Evolutionary conservation across 495 filamentous ascomycete species (phyloP).

Genomic region (Paragyromitra xinjiangensis): DNA sequence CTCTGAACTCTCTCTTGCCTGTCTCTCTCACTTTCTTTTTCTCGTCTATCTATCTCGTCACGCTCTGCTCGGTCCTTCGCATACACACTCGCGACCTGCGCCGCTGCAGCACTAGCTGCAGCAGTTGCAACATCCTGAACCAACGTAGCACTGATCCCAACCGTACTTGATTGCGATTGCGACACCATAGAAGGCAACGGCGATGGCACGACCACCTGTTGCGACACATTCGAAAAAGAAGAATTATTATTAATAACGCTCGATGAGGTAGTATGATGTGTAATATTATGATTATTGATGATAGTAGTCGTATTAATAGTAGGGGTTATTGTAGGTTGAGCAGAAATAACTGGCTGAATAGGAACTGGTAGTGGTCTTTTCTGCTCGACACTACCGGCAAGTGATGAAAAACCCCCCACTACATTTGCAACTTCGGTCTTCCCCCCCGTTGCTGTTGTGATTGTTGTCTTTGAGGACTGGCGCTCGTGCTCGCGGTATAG

Average conservation of each 20-base stretch:
- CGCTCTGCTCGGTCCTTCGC: slow-evolving; percentile 29
- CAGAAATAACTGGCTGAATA: slow-evolving; percentile 25
- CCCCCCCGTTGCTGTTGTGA: slow-evolving; percentile 16
- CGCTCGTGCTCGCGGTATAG: slow-evolving; percentile 23
- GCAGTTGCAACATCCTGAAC: slow-evolving; percentile 36
- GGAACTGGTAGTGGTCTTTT: slow-evolving; percentile 45
- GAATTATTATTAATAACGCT: slow-evolving; percentile 37
- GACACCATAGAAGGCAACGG: slow-evolving; percentile 6
- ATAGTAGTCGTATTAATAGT: slow-evolving; percentile 41
- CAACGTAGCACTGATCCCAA: slow-evolving; percentile 18
- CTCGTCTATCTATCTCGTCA: slow-evolving; percentile 20
- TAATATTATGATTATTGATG: slow-evolving; percentile 51
- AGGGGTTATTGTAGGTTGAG: slow-evolving; percentile 27
- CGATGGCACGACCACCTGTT: slow-evolving; percentile 10
- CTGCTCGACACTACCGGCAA: neutral
- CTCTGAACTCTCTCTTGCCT: slow-evolving; percentile 24
- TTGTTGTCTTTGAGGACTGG: slow-evolving; percentile 25
- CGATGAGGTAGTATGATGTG: slow-evolving; percentile 42
- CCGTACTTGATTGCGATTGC: slow-evolving; percentile 29
- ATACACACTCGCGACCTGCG: slow-evolving; percentile 21
- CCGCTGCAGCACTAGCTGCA: slow-evolving; percentile 19
- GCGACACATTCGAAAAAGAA: slow-evolving; percentile 28
- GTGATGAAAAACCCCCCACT: slow-evolving; percentile 3
- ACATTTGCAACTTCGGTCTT: slow-evolving; percentile 7
- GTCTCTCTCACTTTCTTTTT: slow-evolving; percentile 19